phyloP scores from a whole-genome alignment of 805 yeast species.

The Pichia manshurica region DNA sequence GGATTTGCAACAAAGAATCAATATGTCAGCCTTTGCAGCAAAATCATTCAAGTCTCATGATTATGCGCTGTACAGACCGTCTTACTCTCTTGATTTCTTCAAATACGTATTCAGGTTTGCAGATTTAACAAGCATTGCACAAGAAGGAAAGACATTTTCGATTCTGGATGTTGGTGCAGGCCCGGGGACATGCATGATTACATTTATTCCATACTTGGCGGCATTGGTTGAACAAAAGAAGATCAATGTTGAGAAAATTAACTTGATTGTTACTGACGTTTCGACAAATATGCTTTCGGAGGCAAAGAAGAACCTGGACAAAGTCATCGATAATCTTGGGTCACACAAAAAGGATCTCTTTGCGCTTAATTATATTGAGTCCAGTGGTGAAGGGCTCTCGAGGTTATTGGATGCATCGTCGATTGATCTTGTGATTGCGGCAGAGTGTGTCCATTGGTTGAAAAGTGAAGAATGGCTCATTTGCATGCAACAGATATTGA shows the following conservation, averaged over 20 bases:
- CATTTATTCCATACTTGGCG: conserved; percentile 34
- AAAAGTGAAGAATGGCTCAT: conserved; percentile 23
- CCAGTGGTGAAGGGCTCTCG: conserved; percentile 23
- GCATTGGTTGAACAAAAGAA: conserved; percentile 9
- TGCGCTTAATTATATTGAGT: conserved; percentile 11
- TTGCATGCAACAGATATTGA: conserved; percentile 33
- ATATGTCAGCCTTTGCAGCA: conserved; percentile 62
- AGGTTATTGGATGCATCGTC: conserved; percentile 19
- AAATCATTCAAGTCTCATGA: conserved; percentile 43
- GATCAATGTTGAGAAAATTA: background rate
- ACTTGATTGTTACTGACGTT: conserved; percentile 42
- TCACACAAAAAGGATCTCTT: background rate
- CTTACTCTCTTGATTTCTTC: conserved; percentile 52
- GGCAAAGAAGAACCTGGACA: conserved; percentile 26
- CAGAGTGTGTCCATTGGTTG: conserved; percentile 87
- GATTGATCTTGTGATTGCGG: conserved; percentile 67
- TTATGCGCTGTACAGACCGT: conserved; percentile 60
- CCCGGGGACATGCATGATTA: conserved; percentile 46
- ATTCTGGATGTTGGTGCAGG: conserved; percentile 54
- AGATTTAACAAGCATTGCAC: background rate
- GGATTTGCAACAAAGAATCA: too few species aligned
- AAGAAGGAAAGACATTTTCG: background rate
- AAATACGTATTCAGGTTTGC: conserved; percentile 27
- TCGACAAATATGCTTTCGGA: conserved; percentile 42
- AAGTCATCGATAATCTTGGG: background rate